Base-by-base conservation (phyloP, 2,329 filamentous ascomycete species). In the Colletotrichum siamense region DNA sequence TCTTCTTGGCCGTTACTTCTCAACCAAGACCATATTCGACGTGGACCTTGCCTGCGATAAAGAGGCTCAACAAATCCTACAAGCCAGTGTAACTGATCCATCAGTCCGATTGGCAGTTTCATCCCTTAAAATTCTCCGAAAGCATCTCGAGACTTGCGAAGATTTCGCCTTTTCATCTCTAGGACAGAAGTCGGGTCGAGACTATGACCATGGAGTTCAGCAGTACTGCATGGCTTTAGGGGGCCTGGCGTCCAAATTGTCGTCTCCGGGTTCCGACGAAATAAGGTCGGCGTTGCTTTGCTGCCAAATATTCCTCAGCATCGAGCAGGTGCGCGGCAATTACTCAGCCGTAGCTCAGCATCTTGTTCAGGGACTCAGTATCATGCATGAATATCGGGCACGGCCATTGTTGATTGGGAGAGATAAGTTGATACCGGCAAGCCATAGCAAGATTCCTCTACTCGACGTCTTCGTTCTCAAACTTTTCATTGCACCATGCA, bases 241-340 rank as follows among this genome's bases (percentile, higher is more conserved):
- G 9, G 83, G 84, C 55, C 83, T 88, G 6, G 85, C 85, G 4
- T 85, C 83, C 22, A 84, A 83, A 12, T 71, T 88, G 62, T 84
- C 84, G 22, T 82, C 79, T 73, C 82, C 82, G 5, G 75, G 79
- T 74, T 79, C 81, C 12, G 78, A 80, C 10, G 73, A 74, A 7
- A 77, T 87, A 36, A 85, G 81, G 73, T 86, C 85, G 28, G 84
- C 86, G 69, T 80, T 88, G 39, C 81, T 88, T 73, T 89, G 87
- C 81, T 89, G 87, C 78, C 86, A 88, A 77, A 79, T 88, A 55
- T 84, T 88, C 77, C 87, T 88, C 78, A 88, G 87, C 78, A 87
- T 88, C 72, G 87, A 88, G 78, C 86, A 88, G 81, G 83, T 85
- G 69, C 81, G 81, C 34, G 79, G 80, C 7, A 86, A 88, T 70